Evolutionary conservation across 208 protist species (phyloP), one percentile per base, ranked within the genome.

Genomic region (Acanthamoeba triangularis): DNA sequence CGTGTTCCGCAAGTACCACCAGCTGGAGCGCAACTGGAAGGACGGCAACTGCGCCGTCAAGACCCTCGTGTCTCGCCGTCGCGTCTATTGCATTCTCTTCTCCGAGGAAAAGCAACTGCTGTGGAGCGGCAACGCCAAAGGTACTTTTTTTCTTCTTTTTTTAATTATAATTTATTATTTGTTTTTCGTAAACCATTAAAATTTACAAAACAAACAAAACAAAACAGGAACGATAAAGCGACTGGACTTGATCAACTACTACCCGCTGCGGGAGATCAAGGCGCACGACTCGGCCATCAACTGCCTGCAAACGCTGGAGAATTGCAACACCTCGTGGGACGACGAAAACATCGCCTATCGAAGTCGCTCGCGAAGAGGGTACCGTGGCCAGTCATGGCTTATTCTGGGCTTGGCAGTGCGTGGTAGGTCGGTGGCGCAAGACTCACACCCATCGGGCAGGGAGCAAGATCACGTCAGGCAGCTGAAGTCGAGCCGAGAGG

Each of bases 211-310:
- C 3, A 4, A 52, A 52, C 49, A 11, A 4, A 14, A 11, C 63
- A n/a, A n/a, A n/a, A n/a, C 74, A 90, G 84, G 84, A 3, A 61
- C 49, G 30, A 69, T 90, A 28, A 90, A 90, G 54, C 25, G 84
- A 35, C 35, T 90, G 16, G 84, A 90, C 59, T 25, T 90, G 84
- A 61, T 90, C 56, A 49, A 90, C 59, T 69, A 90, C 59, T 47
- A 67, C 14, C 59, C 84, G 25, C 56, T 90, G n/a, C 56, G 33
- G 28, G 84, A 90, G 33, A 90, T 67, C 49, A 90, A 90, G 59
- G 84, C 84, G 69, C 84, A 90, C 41, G 59, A 90, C 25, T 90
- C 84, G 49, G 84, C 84, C 16, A 90, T 90, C 59, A 90, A 90
- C 35, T 90, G 84, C 59, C 84, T 90, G 49, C 84, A 90, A 16